A percentile compares a stretch with the other conserved stretches of the same genome.
These are phyloP conservation scores for Carex parvula DNA, from an alignment of 176 grass and related monocot species.

Conservation along the genomic window DNA sequence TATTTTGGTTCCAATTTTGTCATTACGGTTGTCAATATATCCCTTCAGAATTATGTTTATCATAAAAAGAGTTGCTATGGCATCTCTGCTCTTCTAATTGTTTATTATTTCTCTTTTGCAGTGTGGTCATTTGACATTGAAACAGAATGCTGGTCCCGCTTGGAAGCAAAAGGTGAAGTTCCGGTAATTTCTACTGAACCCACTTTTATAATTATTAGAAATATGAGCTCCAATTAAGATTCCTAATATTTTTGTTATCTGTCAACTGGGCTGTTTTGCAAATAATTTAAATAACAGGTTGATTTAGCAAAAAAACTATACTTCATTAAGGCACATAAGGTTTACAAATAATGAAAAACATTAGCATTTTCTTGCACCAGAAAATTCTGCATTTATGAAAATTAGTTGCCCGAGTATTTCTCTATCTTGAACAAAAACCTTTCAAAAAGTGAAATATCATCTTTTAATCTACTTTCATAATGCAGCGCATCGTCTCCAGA, in stretches of 20 bases:
- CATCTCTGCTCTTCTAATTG: not conserved
- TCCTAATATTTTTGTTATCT: not conserved
- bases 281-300: not conserved
- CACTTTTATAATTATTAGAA: constrained; percentile 2
- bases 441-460: not conserved
- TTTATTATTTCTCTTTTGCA: constrained; percentile 48
- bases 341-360: not conserved
- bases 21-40: not conserved
- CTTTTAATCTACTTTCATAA: not conserved
- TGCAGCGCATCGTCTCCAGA: not conserved
- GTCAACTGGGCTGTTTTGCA: not conserved
- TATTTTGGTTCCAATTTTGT: not conserved
- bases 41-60: constrained; percentile 8
- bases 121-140: constrained; percentile 85
- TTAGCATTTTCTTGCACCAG: not conserved
- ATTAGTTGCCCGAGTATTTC: not conserved
- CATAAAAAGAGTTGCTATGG: constrained; percentile 18
- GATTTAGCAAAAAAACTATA: not conserved
- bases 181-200: constrained; percentile 54
- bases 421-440: not conserved
- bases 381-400: not conserved
- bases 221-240: not conserved
- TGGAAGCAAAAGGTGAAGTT: constrained; percentile 89
- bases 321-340: not conserved
- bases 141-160: constrained; percentile 61